Percentiles rank a stretch among this genome's conserved stretches.
Conservation (phyloP, 176 grass and related monocot species). For the Juncus inflexus region DNA sequence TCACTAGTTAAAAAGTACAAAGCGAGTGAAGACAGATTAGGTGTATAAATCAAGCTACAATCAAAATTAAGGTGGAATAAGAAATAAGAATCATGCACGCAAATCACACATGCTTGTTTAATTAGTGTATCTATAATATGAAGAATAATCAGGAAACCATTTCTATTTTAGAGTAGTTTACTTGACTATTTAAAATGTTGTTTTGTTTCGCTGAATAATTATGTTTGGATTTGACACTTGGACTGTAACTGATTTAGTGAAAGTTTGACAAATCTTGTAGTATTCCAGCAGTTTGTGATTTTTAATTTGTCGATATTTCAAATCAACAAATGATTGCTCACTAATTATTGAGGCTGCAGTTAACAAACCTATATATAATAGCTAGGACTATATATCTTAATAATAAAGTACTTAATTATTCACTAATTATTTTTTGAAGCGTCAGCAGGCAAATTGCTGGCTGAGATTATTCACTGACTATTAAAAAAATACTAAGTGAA, state of each 20-base stretch:
- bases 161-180: too few relatives aligned
- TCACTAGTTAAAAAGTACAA: slow-evolving; percentile 9
- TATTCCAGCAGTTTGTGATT: too few relatives aligned
- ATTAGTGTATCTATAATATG: slow-evolving; percentile 8
- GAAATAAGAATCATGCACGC: slow-evolving; percentile 29
- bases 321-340: neutral
- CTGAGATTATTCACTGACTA: too few relatives aligned
- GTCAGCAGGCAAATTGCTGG: too few relatives aligned
- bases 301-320: neutral
- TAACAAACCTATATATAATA: neutral
- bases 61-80: neutral
- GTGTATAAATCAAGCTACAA: neutral
- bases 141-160: too few relatives aligned
- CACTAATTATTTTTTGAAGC: neutral
- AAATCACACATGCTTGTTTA: slow-evolving; percentile 10
- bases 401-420: neutral
- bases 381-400: neutral
- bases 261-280: too few relatives aligned
- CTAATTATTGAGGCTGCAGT: neutral
- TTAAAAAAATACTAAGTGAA: slow-evolving; percentile 2
- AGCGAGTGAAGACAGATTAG: slow-evolving; percentile 11
- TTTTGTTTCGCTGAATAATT: too few relatives aligned
- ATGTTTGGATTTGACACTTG: too few relatives aligned
- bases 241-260: too few relatives aligned
- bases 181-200: too few relatives aligned